These are phyloP conservation scores for Coccomyxa sp. DNA, from an alignment of 139 green algal genomes.

Conservation along the genomic window DNA sequence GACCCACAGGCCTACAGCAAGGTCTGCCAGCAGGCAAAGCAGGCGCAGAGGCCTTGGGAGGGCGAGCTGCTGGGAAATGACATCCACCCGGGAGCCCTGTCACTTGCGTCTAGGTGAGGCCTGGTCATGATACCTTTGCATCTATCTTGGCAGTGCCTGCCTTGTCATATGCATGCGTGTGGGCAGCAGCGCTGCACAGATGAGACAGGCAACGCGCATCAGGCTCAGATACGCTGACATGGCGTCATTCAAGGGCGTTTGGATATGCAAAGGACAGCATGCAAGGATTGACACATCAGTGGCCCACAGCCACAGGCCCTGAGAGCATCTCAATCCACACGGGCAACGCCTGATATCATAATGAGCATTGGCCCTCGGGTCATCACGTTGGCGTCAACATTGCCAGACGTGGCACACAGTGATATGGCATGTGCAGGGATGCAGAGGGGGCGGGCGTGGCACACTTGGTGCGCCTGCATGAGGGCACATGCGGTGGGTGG, in stretches of 20 bases:
- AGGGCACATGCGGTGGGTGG: slow-evolving; percentile 40
- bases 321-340: too few relatives aligned
- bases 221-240: too few relatives aligned
- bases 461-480: slow-evolving; percentile 29
- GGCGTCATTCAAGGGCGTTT: too few relatives aligned
- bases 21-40: slow-evolving; percentile 19
- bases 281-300: not conserved
- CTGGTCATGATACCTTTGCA: too few relatives aligned
- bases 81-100: slow-evolving; percentile 44
- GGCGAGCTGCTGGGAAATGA: slow-evolving; percentile 64
- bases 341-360: too few relatives aligned
- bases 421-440: slow-evolving; percentile 10
- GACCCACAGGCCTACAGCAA: slow-evolving; percentile 34
- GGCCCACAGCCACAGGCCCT: too few relatives aligned
- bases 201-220: too few relatives aligned
- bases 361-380: too few relatives aligned
- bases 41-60: slow-evolving; percentile 6
- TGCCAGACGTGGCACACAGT: not conserved
- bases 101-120: slow-evolving; percentile 32
- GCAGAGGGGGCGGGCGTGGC: slow-evolving; percentile 35
- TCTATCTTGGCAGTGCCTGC: too few relatives aligned
- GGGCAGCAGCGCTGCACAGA: too few relatives aligned
- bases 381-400: too few relatives aligned
- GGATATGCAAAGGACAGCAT: not conserved
- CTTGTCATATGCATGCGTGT: not conserved